These are phyloP conservation scores for Diplocarpon rosae DNA, from an alignment of 2,329 filamentous ascomycete genomes.

Conservation along the genomic window DNA sequence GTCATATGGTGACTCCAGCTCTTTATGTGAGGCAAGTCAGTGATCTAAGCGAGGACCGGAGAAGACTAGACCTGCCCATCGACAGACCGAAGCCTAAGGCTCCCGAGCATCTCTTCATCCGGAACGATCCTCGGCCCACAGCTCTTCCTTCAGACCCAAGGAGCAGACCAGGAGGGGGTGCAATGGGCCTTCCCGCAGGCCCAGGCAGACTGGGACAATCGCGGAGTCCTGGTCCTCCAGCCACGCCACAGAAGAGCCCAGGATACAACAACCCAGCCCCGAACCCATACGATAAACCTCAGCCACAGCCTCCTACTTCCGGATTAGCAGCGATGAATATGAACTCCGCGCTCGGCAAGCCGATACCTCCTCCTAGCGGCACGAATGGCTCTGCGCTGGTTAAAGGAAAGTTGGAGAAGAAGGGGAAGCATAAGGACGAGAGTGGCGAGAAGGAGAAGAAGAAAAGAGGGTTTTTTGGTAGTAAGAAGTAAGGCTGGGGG, in stretches of 20 bases:
- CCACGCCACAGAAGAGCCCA: conserved; percentile 17
- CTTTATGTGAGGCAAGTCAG: conserved; percentile 75
- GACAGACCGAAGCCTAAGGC: conserved; percentile 73
- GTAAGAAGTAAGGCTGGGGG: conserved; percentile 19
- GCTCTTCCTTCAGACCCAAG: conserved; percentile 23
- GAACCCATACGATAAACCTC: conserved; percentile 13
- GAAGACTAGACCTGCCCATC: conserved; percentile 67
- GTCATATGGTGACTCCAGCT: conserved; percentile 82
- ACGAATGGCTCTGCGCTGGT: conserved; percentile 19
- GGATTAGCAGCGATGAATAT: conserved; percentile 20
- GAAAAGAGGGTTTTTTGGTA: conserved; percentile 45
- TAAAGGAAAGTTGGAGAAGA: conserved; percentile 35
- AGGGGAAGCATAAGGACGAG: conserved; percentile 37
- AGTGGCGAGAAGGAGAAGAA: conserved; percentile 37
- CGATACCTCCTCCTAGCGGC: conserved; percentile 22
- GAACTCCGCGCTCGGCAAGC: conserved; percentile 16
- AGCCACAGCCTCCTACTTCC: conserved; percentile 23
- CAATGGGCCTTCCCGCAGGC: conserved; percentile 10
- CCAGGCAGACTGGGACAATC: conserved; percentile 20
- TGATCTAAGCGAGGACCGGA: conserved; percentile 66
- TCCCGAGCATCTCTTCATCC: conserved; percentile 77
- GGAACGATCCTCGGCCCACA: conserved; percentile 43
- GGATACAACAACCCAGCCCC: conserved; percentile 1
- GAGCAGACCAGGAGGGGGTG: conserved; percentile 3
- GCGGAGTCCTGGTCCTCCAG: conserved; percentile 20